Conservation (phyloP, 2,329 filamentous ascomycete genomes). For the Talaromyces marneffei region DNA sequence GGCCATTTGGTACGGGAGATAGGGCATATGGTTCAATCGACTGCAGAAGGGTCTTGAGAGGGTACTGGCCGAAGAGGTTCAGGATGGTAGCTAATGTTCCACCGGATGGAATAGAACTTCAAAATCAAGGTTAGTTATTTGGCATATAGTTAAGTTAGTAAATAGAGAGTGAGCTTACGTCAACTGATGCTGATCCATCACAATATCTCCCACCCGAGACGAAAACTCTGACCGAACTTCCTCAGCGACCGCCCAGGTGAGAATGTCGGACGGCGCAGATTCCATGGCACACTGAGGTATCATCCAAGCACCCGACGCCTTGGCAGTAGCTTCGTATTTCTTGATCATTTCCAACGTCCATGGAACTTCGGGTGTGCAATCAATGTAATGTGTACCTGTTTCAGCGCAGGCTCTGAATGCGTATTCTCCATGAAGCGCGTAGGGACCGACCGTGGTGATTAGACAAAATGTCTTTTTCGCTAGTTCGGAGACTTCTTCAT, state of each 20-base stretch:
- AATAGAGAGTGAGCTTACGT: background rate
- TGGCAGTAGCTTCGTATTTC: conserved; percentile 5
- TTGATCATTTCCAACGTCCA: conserved; percentile 9
- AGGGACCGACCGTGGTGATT: conserved; percentile 1
- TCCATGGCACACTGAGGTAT: conserved; percentile 5
- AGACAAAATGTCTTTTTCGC: conserved; percentile 2
- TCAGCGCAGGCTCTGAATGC: conserved; percentile 3
- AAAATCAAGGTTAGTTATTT: background rate
- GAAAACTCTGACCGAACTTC: background rate
- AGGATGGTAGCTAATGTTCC: conserved; percentile 1
- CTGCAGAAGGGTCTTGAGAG: background rate
- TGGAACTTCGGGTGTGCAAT: conserved; percentile 1
- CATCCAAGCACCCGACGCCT: background rate
- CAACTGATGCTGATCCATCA: background rate
- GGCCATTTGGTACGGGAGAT: background rate
- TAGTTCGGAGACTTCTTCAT: background rate
- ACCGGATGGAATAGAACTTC: background rate
- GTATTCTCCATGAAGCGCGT: conserved; percentile 3
- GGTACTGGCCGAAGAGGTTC: background rate
- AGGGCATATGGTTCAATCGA: conserved; percentile 1
- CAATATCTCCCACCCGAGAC: background rate
- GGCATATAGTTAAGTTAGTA: background rate
- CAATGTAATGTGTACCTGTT: conserved; percentile 1
- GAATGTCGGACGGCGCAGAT: conserved; percentile 2
- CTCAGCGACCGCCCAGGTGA: background rate